Evolutionary conservation across 257 asterid genomes (phyloP).

Genomic region (Solanum stenotomum): DNA sequence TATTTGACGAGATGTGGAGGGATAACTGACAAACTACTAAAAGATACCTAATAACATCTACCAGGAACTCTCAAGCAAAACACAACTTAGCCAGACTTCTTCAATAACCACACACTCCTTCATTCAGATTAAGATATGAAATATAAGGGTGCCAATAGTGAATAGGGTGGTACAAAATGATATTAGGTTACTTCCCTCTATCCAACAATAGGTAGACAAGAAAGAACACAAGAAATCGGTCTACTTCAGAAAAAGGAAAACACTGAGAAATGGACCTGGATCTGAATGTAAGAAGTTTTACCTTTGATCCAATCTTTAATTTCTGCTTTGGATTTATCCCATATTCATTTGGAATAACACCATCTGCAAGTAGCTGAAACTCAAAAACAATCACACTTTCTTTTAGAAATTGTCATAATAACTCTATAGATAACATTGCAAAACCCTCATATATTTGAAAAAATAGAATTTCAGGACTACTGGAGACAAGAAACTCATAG

Average conservation of each 20-base stretch:
- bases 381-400: constrained; percentile 1
- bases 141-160: neutral
- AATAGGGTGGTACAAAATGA: neutral
- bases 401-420: neutral
- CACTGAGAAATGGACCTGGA: neutral
- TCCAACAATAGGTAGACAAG: neutral
- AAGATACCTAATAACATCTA: neutral
- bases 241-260: neutral
- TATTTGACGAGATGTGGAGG: neutral
- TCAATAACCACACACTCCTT: neutral
- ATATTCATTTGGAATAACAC: constrained; percentile 92
- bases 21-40: neutral
- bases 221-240: neutral
- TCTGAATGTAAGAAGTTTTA: constrained; percentile 8
- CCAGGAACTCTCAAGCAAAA: neutral
- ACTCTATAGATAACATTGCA: neutral
- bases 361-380: constrained; percentile 87
- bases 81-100: neutral
- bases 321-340: constrained; percentile 89
- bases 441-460: neutral
- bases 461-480: neutral
- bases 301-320: constrained; percentile 92
- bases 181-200: neutral
- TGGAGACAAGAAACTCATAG: neutral
- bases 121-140: neutral